Percentiles rank a stretch among this genome's conserved stretches.
Evolutionary conservation across 306 rosid species (phyloP).

Genomic region (Cucumis sativus): Cucumber_9930_V3 NC_026661.2:16787501-16788000

Average conservation of each 20-base stretch:
- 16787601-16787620: constrained; percentile 41
- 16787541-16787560: constrained; percentile 30
- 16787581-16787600: constrained; percentile 54
- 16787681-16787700: constrained; percentile 65
- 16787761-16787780: not conserved
- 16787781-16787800: not conserved
- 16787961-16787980: too few species aligned
- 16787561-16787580: constrained; percentile 79
- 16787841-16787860: too few species aligned
- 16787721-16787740: constrained; percentile 17
- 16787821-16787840: too few species aligned
- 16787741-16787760: not conserved
- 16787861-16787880: too few species aligned
- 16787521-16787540: not conserved
- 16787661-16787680: constrained; percentile 41
- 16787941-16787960: too few species aligned
- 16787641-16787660: constrained; percentile 66
- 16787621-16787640: constrained; percentile 62
- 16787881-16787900: too few species aligned
- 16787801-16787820: too few species aligned
- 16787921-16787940: too few species aligned
- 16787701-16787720: constrained; percentile 85
- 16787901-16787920: too few species aligned
- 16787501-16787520: not conserved
- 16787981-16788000: too few species aligned